phyloP scores from a whole-genome alignment of 2,329 filamentous ascomycete genomes.

The Microthyrium microscopicum region DNA sequence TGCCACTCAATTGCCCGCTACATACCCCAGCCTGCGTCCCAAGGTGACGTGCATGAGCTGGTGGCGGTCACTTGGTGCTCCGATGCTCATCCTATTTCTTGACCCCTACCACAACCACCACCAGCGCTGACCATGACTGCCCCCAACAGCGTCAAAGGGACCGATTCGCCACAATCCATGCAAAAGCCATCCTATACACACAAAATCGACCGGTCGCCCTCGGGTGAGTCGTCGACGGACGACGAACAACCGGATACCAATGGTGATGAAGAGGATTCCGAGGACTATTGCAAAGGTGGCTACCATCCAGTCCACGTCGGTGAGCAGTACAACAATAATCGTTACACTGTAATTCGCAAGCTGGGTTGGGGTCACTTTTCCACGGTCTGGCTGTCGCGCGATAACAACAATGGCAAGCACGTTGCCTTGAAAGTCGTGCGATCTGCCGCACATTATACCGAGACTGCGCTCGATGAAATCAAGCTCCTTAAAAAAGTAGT shows the following conservation, averaged over 20 bases:
- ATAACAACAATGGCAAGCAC: slow-evolving; percentile 80
- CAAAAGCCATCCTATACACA: slow-evolving; percentile 29
- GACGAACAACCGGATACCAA: slow-evolving; percentile 73
- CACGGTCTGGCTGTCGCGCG: slow-evolving; percentile 75
- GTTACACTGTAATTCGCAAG: slow-evolving; percentile 92
- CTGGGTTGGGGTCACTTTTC: slow-evolving; percentile 97
- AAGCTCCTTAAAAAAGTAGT: slow-evolving; percentile 96
- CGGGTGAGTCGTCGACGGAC: slow-evolving; percentile 61
- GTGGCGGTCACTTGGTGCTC: no score
- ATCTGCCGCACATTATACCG: slow-evolving; percentile 94
- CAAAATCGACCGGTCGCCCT: slow-evolving; percentile 55
- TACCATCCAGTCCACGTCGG: slow-evolving; percentile 92
- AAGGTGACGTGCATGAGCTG: no score
- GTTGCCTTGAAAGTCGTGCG: slow-evolving; percentile 96
- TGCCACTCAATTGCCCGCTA: no score
- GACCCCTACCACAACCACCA: slow-evolving; percentile 10
- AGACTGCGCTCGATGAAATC: slow-evolving; percentile 97
- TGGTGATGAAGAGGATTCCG: slow-evolving; percentile 94
- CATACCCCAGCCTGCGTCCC: no score
- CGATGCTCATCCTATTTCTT: no score
- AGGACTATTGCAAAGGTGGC: slow-evolving; percentile 98
- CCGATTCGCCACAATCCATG: slow-evolving; percentile 22
- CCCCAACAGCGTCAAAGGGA: slow-evolving; percentile 33
- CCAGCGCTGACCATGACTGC: slow-evolving; percentile 12
- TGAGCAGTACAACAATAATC: slow-evolving; percentile 94